phyloP scores from a whole-genome alignment of 1,139 yeast genomes.

The Pichia sp. region DNA sequence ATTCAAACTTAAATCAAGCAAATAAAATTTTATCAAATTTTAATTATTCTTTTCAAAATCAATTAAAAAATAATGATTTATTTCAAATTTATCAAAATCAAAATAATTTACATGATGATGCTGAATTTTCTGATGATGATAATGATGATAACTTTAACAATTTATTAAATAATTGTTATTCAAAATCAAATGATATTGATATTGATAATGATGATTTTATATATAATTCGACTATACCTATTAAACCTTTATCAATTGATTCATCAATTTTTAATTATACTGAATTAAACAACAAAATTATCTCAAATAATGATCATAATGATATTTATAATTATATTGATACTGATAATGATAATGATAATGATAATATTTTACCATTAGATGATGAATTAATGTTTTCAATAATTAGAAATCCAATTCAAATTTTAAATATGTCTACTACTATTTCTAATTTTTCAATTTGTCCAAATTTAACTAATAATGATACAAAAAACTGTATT shows the following conservation, averaged over 20 bases:
- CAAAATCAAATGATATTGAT: neutral
- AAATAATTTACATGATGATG: constrained; percentile 1
- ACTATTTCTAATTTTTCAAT: too few species aligned
- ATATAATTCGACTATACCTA: too few species aligned
- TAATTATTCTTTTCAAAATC: constrained; percentile 5
- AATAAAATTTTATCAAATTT: constrained; percentile 6
- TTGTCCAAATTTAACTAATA: neutral
- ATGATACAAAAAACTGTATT: too few species aligned
- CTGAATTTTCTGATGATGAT: constrained; percentile 9
- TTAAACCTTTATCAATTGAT: too few species aligned
- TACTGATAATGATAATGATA: constrained; percentile 1
- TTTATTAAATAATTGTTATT: neutral
- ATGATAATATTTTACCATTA: constrained; percentile 11
- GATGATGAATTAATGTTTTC: constrained; percentile 17
- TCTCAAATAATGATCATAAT: too few species aligned
- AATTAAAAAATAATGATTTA: constrained; percentile 4
- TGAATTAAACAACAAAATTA: too few species aligned
- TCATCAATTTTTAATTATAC: too few species aligned
- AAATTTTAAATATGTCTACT: neutral
- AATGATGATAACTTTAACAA: constrained; percentile 1
- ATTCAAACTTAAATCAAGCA: neutral
- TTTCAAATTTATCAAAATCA: constrained; percentile 3
- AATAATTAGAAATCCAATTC: constrained; percentile 1
- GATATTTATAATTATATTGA: neutral
- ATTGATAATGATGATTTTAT: neutral